Evolutionary conservation across 2,329 filamentous ascomycete genomes (phyloP).

Genomic region (Stagonosporopsis tanaceti): DNA sequence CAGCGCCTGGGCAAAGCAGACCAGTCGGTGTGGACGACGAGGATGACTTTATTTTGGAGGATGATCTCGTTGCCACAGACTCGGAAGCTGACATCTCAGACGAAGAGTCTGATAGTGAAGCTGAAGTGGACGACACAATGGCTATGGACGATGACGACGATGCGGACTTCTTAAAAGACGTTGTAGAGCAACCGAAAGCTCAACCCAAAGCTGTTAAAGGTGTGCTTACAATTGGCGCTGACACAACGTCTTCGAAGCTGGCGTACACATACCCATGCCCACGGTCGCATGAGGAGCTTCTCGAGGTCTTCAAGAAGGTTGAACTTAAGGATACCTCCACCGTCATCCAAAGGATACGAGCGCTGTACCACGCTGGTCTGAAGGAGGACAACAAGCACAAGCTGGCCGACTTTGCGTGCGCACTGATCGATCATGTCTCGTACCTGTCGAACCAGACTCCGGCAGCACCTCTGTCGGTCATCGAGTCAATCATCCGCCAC

Average conservation of each 20-base stretch:
- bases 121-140: conserved; percentile 47
- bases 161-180: conserved; percentile 57
- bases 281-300: conserved; percentile 75
- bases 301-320: conserved; percentile 69
- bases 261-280: conserved; percentile 90
- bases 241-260: conserved; percentile 60
- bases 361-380: conserved; percentile 90
- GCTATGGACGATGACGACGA: conserved; percentile 57
- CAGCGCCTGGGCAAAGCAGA: conserved; percentile 52
- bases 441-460: conserved; percentile 62
- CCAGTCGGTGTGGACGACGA: conserved; percentile 75
- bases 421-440: conserved; percentile 71
- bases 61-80: conserved; percentile 83
- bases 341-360: conserved; percentile 87
- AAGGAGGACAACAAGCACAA: conserved; percentile 85
- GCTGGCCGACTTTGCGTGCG: conserved; percentile 72
- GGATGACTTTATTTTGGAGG: conserved; percentile 91
- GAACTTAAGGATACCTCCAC: conserved; percentile 72
- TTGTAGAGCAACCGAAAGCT: conserved; percentile 46
- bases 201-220: conserved; percentile 48
- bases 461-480: conserved; percentile 67
- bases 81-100: conserved; percentile 61
- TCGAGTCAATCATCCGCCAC: conserved; percentile 86
- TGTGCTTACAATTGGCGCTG: conserved; percentile 53
- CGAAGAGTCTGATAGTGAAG: conserved; percentile 41